Conservation (phyloP, 176 grass and related monocot species). For the Lolium multiflorum region DNA sequence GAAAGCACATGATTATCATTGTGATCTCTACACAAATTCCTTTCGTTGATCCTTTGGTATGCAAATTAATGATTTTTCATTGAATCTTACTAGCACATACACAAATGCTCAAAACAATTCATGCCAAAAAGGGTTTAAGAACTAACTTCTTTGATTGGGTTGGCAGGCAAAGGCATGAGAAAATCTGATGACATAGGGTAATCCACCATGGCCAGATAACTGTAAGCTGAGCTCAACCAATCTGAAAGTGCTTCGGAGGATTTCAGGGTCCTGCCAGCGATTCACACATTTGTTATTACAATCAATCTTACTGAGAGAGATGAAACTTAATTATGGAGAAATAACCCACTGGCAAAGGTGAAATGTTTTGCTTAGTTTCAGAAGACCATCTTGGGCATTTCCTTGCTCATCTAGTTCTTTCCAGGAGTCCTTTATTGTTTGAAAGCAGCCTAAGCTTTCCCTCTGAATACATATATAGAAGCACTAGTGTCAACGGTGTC, state of each 20-base stretch:
- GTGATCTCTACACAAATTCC: not conserved
- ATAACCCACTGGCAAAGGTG: constrained; percentile 74
- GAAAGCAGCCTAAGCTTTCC: constrained; percentile 86
- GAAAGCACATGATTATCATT: not conserved
- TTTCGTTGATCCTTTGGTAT: not conserved
- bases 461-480: constrained; percentile 57
- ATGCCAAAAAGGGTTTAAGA: not conserved
- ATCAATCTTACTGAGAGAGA: constrained; percentile 15
- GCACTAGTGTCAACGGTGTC: constrained; percentile 22
- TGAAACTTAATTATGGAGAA: not conserved
- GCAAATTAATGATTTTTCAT: not conserved
- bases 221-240: constrained; percentile 91
- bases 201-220: constrained; percentile 96
- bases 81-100: not conserved
- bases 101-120: not conserved
- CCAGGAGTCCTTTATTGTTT: constrained; percentile 88
- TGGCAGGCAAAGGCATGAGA: constrained; percentile 90
- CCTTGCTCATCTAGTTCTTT: constrained; percentile 71
- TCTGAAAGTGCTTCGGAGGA: constrained; percentile 68
- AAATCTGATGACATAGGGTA: constrained; percentile 87
- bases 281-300: not conserved
- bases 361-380: constrained; percentile 81
- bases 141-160: constrained; percentile 95
- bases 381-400: constrained; percentile 57
- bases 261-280: constrained; percentile 66